These are phyloP conservation scores for Rutstroemia sp. DNA, from an alignment of 2,329 filamentous ascomycete species.

Conservation along the genomic window DNA sequence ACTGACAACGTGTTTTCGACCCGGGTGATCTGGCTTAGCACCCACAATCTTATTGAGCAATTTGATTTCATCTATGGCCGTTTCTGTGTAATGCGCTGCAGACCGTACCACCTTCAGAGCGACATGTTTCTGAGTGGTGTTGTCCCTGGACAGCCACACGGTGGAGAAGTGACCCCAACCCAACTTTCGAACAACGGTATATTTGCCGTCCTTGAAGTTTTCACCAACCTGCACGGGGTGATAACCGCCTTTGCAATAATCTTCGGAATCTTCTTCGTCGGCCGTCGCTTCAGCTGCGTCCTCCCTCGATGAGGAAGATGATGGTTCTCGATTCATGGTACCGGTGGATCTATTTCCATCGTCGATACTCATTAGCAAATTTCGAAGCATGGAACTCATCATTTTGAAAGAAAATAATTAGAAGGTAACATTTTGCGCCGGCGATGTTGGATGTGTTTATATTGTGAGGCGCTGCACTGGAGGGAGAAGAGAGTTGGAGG, in stretches of 20 bases:
- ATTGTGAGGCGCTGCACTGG: slow-evolving; percentile 18
- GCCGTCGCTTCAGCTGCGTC: slow-evolving; percentile 86
- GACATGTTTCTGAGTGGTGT: slow-evolving; percentile 84
- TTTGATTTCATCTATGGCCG: slow-evolving; percentile 98
- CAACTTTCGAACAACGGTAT: slow-evolving; percentile 91
- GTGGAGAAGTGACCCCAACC: slow-evolving; percentile 99
- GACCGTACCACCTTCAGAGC: slow-evolving; percentile 97
- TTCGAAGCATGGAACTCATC: slow-evolving; percentile 26
- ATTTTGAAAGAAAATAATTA: slow-evolving; percentile 8
- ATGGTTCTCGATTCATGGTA: slow-evolving; percentile 37
- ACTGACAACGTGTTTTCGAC: slow-evolving; percentile 91
- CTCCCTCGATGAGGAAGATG: slow-evolving; percentile 65
- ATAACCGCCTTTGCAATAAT: slow-evolving; percentile 99
- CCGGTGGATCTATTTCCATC: slow-evolving; percentile 24
- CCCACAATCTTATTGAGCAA: slow-evolving; percentile 93
- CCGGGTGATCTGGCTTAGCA: slow-evolving; percentile 89
- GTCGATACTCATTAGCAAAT: slow-evolving; percentile 25
- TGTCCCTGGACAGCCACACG: slow-evolving; percentile 79
- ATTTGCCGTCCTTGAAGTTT: slow-evolving; percentile 95
- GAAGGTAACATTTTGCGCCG: slow-evolving; percentile 8
- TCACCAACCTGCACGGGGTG: slow-evolving; percentile 93
- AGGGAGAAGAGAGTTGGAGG: slow-evolving; percentile 8
- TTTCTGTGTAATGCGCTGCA: slow-evolving; percentile 97
- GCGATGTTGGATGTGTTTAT: slow-evolving; percentile 3
- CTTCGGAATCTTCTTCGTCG: slow-evolving; percentile 97